Percentiles rank a stretch among this genome's conserved stretches.
Evolutionary conservation across 2,329 filamentous ascomycete species (phyloP).

Genomic region (Sporothrix humicola): DNA sequence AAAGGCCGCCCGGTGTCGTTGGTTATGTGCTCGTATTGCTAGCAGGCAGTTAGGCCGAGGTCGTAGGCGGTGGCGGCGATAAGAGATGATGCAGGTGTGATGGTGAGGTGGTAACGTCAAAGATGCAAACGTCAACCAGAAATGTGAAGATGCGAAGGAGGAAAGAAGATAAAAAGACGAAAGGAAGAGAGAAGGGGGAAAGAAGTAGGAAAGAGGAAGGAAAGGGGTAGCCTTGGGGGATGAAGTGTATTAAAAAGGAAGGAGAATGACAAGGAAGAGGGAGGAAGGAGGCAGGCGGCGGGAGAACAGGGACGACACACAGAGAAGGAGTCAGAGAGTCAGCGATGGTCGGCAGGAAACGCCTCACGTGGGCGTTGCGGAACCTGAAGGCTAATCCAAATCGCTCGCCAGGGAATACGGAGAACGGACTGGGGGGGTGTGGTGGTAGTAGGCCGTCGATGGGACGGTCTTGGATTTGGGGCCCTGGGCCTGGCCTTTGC

Average conservation of each 20-base stretch:
- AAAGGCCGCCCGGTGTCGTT: neutral
- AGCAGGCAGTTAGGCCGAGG: conserved; percentile 12
- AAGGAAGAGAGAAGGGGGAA: neutral
- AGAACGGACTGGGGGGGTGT: conserved; percentile 23
- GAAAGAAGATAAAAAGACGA: neutral
- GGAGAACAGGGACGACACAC: conserved; percentile 19
- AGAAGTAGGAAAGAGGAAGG: conserved; percentile 5
- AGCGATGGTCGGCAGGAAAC: conserved; percentile 31
- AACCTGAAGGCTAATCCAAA: conserved; percentile 29
- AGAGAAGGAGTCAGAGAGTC: conserved; percentile 15
- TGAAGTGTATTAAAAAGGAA: conserved; percentile 24
- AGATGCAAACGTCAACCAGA: neutral
- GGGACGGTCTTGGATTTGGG: conserved; percentile 5
- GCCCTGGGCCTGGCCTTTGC: neutral
- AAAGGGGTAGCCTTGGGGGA: conserved; percentile 2
- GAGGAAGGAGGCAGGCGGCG: neutral
- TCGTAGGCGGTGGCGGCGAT: neutral
- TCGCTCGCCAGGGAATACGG: conserved; percentile 27
- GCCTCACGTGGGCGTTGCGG: conserved; percentile 29
- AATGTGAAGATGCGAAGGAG: neutral
- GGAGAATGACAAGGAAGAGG: conserved; percentile 14
- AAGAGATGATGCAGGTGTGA: neutral
- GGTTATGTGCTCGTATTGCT: neutral
- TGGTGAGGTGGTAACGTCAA: conserved; percentile 1
- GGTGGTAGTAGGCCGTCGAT: conserved; percentile 8